phyloP scores from a whole-genome alignment of 2,329 filamentous ascomycete species.

The Rutstroemia sp. region DNA sequence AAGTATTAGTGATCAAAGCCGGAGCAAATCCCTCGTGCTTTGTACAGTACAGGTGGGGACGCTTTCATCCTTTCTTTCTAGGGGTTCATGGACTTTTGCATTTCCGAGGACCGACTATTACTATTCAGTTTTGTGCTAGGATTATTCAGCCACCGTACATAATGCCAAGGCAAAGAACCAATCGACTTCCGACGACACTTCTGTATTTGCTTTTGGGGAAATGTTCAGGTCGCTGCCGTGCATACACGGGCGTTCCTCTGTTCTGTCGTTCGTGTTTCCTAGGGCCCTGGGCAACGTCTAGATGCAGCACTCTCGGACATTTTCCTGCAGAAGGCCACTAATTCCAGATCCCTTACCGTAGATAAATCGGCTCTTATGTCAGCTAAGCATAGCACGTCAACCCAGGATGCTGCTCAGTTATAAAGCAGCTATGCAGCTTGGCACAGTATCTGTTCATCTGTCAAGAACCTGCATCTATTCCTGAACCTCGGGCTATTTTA shows the following conservation, averaged over 20 bases:
- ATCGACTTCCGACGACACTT: too few relatives aligned
- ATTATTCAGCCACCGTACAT: neutral
- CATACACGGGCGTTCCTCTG: too few relatives aligned
- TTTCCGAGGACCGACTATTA: neutral
- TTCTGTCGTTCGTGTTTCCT: too few relatives aligned
- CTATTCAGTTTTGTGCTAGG: neutral
- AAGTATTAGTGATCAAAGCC: neutral
- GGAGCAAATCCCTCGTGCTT: neutral
- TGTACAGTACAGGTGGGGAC: neutral
- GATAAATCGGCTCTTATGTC: too few relatives aligned
- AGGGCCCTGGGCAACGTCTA: neutral
- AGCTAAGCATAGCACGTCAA: too few relatives aligned
- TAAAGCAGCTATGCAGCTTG: too few relatives aligned
- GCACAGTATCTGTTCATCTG: neutral
- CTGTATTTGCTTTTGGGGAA: too few relatives aligned
- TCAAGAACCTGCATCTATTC: conserved; percentile 20
- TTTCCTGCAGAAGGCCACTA: neutral
- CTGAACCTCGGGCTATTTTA: conserved; percentile 23
- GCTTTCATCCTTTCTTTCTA: neutral
- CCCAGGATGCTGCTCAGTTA: too few relatives aligned
- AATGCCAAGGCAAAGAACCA: too few relatives aligned
- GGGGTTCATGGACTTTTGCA: neutral
- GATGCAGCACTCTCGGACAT: neutral
- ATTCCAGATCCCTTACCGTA: neutral
- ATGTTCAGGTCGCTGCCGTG: too few relatives aligned